Evolutionary conservation across 2,329 filamentous ascomycete genomes (phyloP).

Genomic region (Colletotrichum gloeosporioides): DNA sequence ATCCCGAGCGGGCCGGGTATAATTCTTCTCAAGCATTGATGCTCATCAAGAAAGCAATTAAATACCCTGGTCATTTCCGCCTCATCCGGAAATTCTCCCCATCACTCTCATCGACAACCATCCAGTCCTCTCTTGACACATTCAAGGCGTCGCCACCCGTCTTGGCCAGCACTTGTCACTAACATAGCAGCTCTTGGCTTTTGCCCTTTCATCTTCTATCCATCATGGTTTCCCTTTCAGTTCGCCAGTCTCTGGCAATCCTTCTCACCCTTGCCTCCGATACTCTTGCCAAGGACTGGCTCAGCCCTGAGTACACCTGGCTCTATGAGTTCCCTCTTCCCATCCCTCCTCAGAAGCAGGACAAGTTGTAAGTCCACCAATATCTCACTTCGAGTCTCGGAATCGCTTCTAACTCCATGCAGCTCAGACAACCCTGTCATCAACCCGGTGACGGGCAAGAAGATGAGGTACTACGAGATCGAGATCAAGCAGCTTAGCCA

Average conservation of each 20-base stretch:
- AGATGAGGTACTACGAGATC: conserved; percentile 33
- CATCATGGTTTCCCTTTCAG: conserved; percentile 13
- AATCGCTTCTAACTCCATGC: not conserved
- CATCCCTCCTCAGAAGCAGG: conserved; percentile 43
- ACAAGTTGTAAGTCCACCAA: conserved; percentile 36
- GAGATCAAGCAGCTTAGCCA: conserved; percentile 28
- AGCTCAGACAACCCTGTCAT: conserved; percentile 21
- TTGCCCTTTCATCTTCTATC: not conserved
- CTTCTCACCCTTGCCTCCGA: conserved; percentile 13
- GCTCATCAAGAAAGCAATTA: not conserved
- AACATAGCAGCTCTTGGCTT: not conserved
- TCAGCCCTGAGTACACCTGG: conserved; percentile 17
- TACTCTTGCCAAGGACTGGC: conserved; percentile 19
- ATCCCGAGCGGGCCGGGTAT: not conserved
- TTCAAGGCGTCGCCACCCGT: conserved; percentile 9
- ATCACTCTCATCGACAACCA: conserved; percentile 1
- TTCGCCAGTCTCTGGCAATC: conserved; percentile 17
- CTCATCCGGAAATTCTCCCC: not conserved
- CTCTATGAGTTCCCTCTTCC: conserved; percentile 19
- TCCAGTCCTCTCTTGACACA: not conserved
- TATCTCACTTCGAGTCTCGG: not conserved
- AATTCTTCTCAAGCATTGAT: not conserved
- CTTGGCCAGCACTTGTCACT: conserved; percentile 7
- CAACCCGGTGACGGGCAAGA: conserved; percentile 34
- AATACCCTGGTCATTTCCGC: not conserved